Conservation (phyloP, 495 filamentous ascomycete species). For the Aspergillus saccharolyticus region DNA sequence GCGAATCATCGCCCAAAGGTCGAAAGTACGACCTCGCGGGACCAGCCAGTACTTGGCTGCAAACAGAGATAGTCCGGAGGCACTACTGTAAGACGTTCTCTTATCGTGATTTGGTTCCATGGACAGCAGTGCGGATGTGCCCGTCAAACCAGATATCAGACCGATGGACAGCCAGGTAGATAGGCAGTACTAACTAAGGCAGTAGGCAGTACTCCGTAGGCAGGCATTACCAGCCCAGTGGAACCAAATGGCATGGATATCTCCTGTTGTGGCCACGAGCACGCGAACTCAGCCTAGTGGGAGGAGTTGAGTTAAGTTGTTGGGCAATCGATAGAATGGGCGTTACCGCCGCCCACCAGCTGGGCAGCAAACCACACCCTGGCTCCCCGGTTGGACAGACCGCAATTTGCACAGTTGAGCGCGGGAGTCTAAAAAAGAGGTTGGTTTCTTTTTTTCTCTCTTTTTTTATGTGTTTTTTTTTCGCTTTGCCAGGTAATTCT, state of each 20-base stretch:
- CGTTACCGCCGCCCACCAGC: conserved; percentile 35
- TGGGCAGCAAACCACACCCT: conserved; percentile 37
- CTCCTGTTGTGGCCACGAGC: conserved; percentile 3
- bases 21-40: background rate
- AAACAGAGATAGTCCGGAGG: background rate
- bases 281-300: background rate
- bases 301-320: conserved; percentile 12
- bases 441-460: too few relatives aligned
- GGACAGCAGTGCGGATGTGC: conserved; percentile 7
- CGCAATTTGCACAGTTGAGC: conserved; percentile 27
- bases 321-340: conserved; percentile 30
- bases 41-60: background rate
- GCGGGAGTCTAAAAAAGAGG: conserved; percentile 4
- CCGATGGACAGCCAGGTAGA: conserved; percentile 9
- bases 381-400: conserved; percentile 30
- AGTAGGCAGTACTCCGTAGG: background rate
- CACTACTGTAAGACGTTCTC: background rate
- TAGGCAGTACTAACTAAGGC: too few relatives aligned
- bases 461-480: too few relatives aligned
- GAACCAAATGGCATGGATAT: conserved; percentile 10
- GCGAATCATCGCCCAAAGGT: background rate
- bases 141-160: background rate
- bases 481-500: too few relatives aligned
- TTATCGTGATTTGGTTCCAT: conserved; percentile 7
- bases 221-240: conserved; percentile 3